phyloP scores from a whole-genome alignment of 768 basidiomycete species.

The Tricholoma sp. region DNA sequence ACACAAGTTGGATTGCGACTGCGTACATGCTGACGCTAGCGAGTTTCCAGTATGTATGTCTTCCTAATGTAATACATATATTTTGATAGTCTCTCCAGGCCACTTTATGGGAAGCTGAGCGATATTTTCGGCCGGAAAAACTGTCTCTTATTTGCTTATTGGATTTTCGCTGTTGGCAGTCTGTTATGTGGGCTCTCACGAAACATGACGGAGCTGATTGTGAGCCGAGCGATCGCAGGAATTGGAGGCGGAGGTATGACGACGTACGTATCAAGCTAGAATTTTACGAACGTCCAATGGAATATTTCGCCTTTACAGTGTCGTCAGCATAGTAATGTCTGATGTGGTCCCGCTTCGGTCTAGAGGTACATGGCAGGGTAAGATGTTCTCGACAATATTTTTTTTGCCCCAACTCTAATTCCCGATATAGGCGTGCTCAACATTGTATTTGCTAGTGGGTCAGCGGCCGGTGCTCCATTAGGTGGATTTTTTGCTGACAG shows the following conservation, averaged over 20 bases:
- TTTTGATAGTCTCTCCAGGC: constrained; percentile 27
- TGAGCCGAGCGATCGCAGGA: constrained; percentile 49
- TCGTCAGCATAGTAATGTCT: constrained; percentile 61
- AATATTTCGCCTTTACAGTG: constrained; percentile 24
- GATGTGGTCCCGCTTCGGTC: constrained; percentile 58
- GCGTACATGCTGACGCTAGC: constrained; percentile 57
- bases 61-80: not conserved
- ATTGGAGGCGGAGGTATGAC: constrained; percentile 61
- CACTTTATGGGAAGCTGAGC: constrained; percentile 59
- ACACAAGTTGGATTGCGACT: constrained; percentile 64
- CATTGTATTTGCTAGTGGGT: constrained; percentile 54
- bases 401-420: not conserved
- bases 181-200: constrained; percentile 48
- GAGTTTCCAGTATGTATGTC: constrained; percentile 49
- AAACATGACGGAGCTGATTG: constrained; percentile 50
- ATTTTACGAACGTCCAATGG: not conserved
- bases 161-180: constrained; percentile 48
- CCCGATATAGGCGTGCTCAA: constrained; percentile 44
- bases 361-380: constrained; percentile 69
- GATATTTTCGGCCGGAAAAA: constrained; percentile 61
- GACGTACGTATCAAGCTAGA: constrained; percentile 36
- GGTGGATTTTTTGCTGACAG: constrained; percentile 59
- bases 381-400: not conserved
- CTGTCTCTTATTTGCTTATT: constrained; percentile 52
- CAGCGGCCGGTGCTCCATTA: constrained; percentile 54